A percentile compares a stretch with the other conserved stretches of the same genome.
Conservation (phyloP, 768 basidiomycete species). For the Boletellus ananiceps region DNA sequence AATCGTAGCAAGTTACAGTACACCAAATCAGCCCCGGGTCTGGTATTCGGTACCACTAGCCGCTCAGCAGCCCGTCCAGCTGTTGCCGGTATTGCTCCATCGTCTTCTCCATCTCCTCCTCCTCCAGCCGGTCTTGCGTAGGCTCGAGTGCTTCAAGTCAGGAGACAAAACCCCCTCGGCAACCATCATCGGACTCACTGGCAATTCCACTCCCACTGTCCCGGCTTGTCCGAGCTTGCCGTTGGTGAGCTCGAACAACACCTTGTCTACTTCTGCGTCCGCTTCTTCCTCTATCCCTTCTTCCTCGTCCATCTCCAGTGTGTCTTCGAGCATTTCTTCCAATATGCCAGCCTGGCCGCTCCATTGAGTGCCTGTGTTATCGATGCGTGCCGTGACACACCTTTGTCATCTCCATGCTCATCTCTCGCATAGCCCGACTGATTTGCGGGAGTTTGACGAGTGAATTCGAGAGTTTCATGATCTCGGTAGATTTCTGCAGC, state of each 20-base stretch:
- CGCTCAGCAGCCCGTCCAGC: conserved; percentile 78
- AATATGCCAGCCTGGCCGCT: conserved; percentile 84
- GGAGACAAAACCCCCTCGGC: neutral
- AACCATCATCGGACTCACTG: conserved; percentile 47
- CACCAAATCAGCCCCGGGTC: neutral
- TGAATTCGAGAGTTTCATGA: conserved; percentile 96
- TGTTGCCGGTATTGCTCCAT: conserved; percentile 91
- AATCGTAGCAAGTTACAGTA: conserved; percentile 6
- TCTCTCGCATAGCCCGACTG: conserved; percentile 88
- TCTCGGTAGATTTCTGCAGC: conserved; percentile 95
- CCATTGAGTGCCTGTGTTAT: conserved; percentile 4
- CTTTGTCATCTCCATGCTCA: conserved; percentile 99
- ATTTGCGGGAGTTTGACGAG: conserved; percentile 91
- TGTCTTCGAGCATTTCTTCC: conserved; percentile 97
- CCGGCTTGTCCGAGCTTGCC: conserved; percentile 92
- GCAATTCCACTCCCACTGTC: conserved; percentile 62
- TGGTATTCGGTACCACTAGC: conserved; percentile 12
- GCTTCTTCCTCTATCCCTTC: conserved; percentile 96
- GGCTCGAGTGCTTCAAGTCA: conserved; percentile 36
- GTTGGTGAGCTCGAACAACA: conserved; percentile 90
- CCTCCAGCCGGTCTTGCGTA: conserved; percentile 58
- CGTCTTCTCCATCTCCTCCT: conserved; percentile 80
- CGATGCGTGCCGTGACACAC: conserved; percentile 37
- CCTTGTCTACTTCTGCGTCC: conserved; percentile 95
- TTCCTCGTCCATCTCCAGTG: conserved; percentile 86